A percentile compares a stretch with the other conserved stretches of the same genome.
Conservation (phyloP, 2,329 filamentous ascomycete genomes). For the Colletotrichum nymphaeae region DNA sequence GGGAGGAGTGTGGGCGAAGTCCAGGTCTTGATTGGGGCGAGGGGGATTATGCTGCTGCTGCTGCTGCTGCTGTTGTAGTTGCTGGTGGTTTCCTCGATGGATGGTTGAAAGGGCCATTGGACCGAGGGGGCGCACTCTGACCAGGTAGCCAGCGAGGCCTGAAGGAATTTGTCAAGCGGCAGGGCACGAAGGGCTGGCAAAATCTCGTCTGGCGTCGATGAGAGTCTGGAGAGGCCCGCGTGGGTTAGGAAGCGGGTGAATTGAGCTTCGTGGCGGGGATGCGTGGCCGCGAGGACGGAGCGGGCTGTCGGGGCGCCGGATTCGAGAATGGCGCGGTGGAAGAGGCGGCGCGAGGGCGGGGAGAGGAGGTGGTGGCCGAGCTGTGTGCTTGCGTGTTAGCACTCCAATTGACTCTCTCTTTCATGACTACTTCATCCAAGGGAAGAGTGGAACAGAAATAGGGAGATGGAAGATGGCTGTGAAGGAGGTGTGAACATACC, state of each 20-base stretch:
- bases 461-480: conserved; percentile 28
- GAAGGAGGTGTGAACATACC: conserved; percentile 43
- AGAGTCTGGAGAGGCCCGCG: conserved; percentile 59
- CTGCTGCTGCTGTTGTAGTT: conserved; percentile 41
- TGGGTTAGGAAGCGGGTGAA: conserved; percentile 65
- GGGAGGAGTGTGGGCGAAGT: conserved; percentile 61
- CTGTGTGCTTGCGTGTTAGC: conserved; percentile 46
- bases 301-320: conserved; percentile 68
- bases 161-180: conserved; percentile 49
- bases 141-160: conserved; percentile 58
- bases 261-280: conserved; percentile 68
- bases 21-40: conserved; percentile 71
- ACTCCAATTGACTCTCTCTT: too few species aligned
- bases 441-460: neutral
- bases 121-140: conserved; percentile 54
- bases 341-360: conserved; percentile 54
- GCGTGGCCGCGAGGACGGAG: conserved; percentile 62
- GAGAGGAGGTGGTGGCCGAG: conserved; percentile 76
- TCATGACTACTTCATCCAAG: too few species aligned
- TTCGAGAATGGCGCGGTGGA: conserved; percentile 66
- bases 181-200: conserved; percentile 62
- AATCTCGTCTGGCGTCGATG: conserved; percentile 55
- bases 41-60: conserved; percentile 60
- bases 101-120: conserved; percentile 76
- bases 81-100: conserved; percentile 67